Evolutionary conservation across 2,329 filamentous ascomycete genomes (phyloP), one percentile per base, ranked within the genome.

Genomic region (Coniochaeta sp.): DNA sequence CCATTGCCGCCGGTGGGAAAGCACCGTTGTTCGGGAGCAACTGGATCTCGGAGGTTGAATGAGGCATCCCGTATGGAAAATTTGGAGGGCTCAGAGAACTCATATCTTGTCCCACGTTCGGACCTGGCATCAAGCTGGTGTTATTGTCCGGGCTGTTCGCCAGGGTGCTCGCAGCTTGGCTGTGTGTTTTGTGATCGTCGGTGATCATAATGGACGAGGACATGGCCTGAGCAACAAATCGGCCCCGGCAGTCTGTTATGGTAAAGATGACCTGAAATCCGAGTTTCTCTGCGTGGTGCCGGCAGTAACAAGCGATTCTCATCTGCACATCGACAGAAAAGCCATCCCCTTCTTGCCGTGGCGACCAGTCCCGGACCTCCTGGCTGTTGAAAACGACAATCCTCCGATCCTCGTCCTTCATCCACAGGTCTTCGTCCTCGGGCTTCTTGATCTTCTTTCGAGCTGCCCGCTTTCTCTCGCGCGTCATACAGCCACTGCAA

Each of bases 281-380:
- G 66, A 89, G 79, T 77, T 98, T 98, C 75, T 98, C 95, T 62
- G 89, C 87, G 67, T 98, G 93, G 71, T 99, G 93, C 22, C 93
- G 87, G 75, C 93, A 98, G 74, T 98, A 99, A 73, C 93, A 99
- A 26, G 93, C 91, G 68, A 99, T 97, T 11, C 93, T 88, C 93
- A 98, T 96, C 0, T 91, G 92, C 1, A 91, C 86, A 66, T 93
- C 88, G 24, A 96, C 87, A 69, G 91, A 88, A 78, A 91, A 86
- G 7, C 88, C 84, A 59, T 58, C 24, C 59, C 61, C 19, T 58
- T 85, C 86, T 12, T 65, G 55, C 58, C 80, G 79, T 52, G 74
- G 62, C 64, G 89, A 84, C 89, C 91, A 96, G 54, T 96, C 89
- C 71, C 93, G 91, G 67, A 95, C 80, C 73, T 96, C 91, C 47